Percentiles rank a stretch among this genome's conserved stretches.
phyloP scores from a whole-genome alignment of 1,139 yeast species.

The Saccharomyces hybrid region DNA sequence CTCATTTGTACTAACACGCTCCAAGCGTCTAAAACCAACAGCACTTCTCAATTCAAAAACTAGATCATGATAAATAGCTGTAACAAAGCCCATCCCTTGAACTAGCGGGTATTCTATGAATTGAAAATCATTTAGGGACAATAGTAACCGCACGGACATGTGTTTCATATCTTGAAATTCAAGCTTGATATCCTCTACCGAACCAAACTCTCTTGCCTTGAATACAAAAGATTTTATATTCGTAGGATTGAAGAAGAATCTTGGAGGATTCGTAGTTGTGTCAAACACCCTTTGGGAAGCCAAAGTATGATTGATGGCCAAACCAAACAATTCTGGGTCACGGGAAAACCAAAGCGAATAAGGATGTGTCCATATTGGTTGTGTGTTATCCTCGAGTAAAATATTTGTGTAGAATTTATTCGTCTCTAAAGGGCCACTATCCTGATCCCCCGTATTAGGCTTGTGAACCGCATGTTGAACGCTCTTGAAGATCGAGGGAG shows the following conservation, averaged over 20 bases:
- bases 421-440: conserved; percentile 52
- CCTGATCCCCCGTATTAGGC: conserved; percentile 39
- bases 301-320: conserved; percentile 61
- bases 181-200: conserved; percentile 17
- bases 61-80: conserved; percentile 51
- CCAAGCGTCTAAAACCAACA: conserved; percentile 53
- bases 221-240: conserved; percentile 32
- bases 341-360: conserved; percentile 62
- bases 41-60: conserved; percentile 49
- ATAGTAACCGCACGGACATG: conserved; percentile 27
- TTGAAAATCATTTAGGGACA: conserved; percentile 20
- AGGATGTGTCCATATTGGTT: conserved; percentile 74
- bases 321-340: conserved; percentile 39
- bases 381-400: conserved; percentile 54
- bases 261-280: not conserved
- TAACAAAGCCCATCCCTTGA: conserved; percentile 67
- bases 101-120: conserved; percentile 36
- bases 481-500: not conserved
- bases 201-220: conserved; percentile 30
- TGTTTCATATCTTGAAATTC: conserved; percentile 29
- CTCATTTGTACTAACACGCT: conserved; percentile 15
- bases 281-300: conserved; percentile 53
- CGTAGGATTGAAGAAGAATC: conserved; percentile 29
- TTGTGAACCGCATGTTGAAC: conserved; percentile 37
- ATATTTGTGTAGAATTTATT: conserved; percentile 81